Evolutionary conservation across 306 rosid species (phyloP).

Genomic region (Quercus suber): DNA sequence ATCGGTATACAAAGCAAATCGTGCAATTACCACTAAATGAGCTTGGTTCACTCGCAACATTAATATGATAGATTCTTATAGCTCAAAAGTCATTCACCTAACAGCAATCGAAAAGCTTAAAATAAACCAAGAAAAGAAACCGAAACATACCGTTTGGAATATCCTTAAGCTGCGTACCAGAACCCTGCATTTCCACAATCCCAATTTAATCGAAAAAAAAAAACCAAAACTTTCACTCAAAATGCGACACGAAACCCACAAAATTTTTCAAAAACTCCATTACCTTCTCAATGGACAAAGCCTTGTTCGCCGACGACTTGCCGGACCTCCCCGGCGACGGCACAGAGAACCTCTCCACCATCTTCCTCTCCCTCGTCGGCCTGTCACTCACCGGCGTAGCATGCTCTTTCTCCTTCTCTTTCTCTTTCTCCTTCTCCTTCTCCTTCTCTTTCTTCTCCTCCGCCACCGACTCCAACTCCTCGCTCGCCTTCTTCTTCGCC

Average conservation of each 20-base stretch:
- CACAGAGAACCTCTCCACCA: constrained; percentile 71
- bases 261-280: neutral
- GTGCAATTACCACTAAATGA: too few species aligned
- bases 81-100: neutral
- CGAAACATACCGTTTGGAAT: constrained; percentile 78
- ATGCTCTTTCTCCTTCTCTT: constrained; percentile 35
- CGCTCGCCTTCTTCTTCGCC: constrained; percentile 18
- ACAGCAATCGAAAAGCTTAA: neutral
- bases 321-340: constrained; percentile 41
- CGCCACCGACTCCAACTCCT: constrained; percentile 17
- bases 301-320: constrained; percentile 53
- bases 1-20: too few species aligned
- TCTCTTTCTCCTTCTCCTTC: constrained; percentile 27
- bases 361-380: constrained; percentile 84
- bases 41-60: too few species aligned
- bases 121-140: neutral
- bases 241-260: neutral
- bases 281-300: constrained; percentile 79
- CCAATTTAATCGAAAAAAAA: neutral
- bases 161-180: constrained; percentile 79
- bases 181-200: constrained; percentile 57
- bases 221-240: neutral
- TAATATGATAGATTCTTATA: too few species aligned
- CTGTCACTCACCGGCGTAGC: constrained; percentile 66
- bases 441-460: constrained; percentile 13